Base-by-base conservation (phyloP, 768 basidiomycete species). In the Rickenella mellea region DNA sequence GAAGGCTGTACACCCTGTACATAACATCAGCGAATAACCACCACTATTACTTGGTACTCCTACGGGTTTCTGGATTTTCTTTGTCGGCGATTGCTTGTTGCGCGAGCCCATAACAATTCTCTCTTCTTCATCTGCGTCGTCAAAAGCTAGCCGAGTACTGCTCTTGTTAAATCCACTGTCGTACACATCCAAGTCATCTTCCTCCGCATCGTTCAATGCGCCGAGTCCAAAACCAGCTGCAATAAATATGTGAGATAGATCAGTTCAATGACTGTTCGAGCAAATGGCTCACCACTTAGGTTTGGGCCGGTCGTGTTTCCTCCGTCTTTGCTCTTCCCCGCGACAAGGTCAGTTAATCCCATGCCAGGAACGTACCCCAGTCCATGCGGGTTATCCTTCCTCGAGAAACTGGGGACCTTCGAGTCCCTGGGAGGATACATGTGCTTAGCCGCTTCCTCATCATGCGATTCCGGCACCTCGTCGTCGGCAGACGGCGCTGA, bases 131-230 rank as follows among this genome's bases (percentile, higher is more conserved):
- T 83, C 81, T 1, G 66, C 69, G 12, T 81, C 80, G 50, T 91
- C 84, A 52, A 82, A 86, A 6, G 83, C 83, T 32, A 76, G 66
- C 28, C 73, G 67, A 38, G 43, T 39, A 22, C 44, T n/a, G 44
- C 63, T 71, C 46, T 69, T 64, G 12, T 65, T 61, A 11, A 55
- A 54, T 1, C 55, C 22, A 28, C 66, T 62, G 50, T 89, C 87
- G 50, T 92, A 93, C 4, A 91, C 68, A 50, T 92, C 89, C 26
- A 88, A 40, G 54, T 92, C 92, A 55, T 97, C 92, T 36, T 93
- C 89, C 38, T 97, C 93, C 2, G 89, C 92, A 42, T 96, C 92
- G 54, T 94, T 96, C 14, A 91, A 61, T 1, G 86, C 88, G 5
- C 90, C 89, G 14, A 93, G 67, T 27, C 90, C 91, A 53, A 92